Evolutionary conservation across 2,329 filamentous ascomycete genomes (phyloP).

Genomic region (Thielaviopsis punctulata): DNA sequence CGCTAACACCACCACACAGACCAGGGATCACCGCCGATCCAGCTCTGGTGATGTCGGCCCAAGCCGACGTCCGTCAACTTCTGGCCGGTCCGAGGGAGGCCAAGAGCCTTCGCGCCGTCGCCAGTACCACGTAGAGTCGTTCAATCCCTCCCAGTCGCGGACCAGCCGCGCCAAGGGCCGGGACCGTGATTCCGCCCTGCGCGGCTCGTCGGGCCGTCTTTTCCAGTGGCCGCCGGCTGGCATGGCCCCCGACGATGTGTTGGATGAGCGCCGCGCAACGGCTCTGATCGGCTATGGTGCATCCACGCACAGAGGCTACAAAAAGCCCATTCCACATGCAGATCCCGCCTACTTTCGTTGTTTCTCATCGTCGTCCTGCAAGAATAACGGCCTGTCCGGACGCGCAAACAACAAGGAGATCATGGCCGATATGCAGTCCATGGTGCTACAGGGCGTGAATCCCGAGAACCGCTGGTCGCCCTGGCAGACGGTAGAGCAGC

Average conservation of each 20-base stretch:
- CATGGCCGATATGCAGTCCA: conserved; percentile 42
- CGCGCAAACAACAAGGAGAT: conserved; percentile 15
- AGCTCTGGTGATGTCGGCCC: conserved; percentile 9
- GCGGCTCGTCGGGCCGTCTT: conserved; percentile 7
- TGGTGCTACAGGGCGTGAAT: conserved; percentile 27
- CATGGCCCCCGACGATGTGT: conserved; percentile 29
- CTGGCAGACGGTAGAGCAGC: conserved; percentile 60
- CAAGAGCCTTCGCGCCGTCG: conserved; percentile 7
- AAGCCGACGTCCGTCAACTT: conserved; percentile 4
- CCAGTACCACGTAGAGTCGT: conserved; percentile 9
- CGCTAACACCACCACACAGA: conserved; percentile 5
- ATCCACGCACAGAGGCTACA: conserved; percentile 38
- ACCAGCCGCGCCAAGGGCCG: conserved; percentile 9
- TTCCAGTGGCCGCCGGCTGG: conserved; percentile 37
- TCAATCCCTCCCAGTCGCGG: conserved; percentile 12
- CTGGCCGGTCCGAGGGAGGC: conserved; percentile 3
- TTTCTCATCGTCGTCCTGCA: conserved; percentile 22
- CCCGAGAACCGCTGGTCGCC: conserved; percentile 25
- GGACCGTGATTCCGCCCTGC: conserved; percentile 3
- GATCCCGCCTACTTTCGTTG: conserved; percentile 38
- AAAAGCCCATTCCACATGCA: conserved; percentile 34
- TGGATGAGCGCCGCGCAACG: conserved; percentile 36
- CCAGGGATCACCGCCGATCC: conserved; percentile 9
- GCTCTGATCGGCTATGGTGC: conserved; percentile 41
- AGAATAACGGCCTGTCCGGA: conserved; percentile 8